phyloP scores from a whole-genome alignment of 1,139 yeast genomes.

The Scheffersomyces cryptocercus region DNA sequence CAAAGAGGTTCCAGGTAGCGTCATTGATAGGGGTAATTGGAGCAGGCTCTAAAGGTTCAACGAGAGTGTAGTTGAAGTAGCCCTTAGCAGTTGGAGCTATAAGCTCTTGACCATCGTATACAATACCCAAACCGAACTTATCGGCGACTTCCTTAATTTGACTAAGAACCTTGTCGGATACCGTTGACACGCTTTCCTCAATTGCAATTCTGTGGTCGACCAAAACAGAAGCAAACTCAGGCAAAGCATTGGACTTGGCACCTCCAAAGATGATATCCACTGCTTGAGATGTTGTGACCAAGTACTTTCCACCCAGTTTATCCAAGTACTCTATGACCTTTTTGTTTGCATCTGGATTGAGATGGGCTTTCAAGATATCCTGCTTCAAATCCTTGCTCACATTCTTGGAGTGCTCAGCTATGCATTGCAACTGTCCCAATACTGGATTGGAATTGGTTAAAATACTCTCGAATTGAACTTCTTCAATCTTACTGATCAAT shows the following conservation, averaged over 20 bases:
- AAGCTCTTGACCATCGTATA: slow-evolving; percentile 33
- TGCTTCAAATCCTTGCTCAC: slow-evolving; percentile 31
- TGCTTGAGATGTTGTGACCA: slow-evolving; percentile 66
- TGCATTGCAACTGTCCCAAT: slow-evolving; percentile 41
- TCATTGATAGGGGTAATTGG: slow-evolving; percentile 55
- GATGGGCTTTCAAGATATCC: slow-evolving; percentile 43
- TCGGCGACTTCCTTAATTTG: slow-evolving; percentile 44
- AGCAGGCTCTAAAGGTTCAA: slow-evolving; percentile 52
- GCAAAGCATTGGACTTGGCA: slow-evolving; percentile 69
- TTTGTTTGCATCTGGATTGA: slow-evolving; percentile 41
- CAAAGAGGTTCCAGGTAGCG: slow-evolving; percentile 52
- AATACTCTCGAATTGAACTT: slow-evolving; percentile 30
- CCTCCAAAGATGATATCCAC: slow-evolving; percentile 73
- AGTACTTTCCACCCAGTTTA: slow-evolving; percentile 29
- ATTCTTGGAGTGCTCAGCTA: slow-evolving; percentile 39
- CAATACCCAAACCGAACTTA: slow-evolving; percentile 47
- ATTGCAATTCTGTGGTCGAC: slow-evolving; percentile 63
- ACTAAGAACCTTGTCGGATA: slow-evolving; percentile 37
- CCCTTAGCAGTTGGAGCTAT: slow-evolving; percentile 39
- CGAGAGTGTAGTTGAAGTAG: slow-evolving; percentile 42
- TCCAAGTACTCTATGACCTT: slow-evolving; percentile 38
- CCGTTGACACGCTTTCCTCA: slow-evolving; percentile 45
- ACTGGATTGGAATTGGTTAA: slow-evolving; percentile 45
- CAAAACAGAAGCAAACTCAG: slow-evolving; percentile 59
- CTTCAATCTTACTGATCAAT: slow-evolving; percentile 40